A percentile compares a stretch with the other conserved stretches of the same genome.
phyloP scores from a whole-genome alignment of 2,329 filamentous ascomycete species.

The Diplocarpon mali region DNA sequence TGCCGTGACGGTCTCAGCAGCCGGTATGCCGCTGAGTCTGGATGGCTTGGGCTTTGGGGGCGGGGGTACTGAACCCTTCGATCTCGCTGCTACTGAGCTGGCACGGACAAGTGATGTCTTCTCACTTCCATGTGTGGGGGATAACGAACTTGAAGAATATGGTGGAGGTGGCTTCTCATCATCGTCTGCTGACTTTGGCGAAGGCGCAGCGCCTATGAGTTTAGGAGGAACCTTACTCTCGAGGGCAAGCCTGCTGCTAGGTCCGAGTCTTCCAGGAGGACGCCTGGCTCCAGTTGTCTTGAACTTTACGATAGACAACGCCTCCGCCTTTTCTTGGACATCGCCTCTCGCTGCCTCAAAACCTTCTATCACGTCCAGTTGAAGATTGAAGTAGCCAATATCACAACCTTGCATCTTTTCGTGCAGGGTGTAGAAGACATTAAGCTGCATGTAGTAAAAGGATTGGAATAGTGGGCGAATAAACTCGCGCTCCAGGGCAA shows the following conservation, averaged over 20 bases:
- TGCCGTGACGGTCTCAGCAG: constrained; percentile 72
- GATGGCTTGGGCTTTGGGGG: constrained; percentile 75
- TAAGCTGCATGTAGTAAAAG: constrained; percentile 99
- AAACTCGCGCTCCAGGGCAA: constrained; percentile 81
- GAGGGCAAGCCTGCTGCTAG: constrained; percentile 19
- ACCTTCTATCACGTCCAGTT: constrained; percentile 80
- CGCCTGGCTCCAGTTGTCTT: constrained; percentile 69
- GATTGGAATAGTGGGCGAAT: constrained; percentile 96
- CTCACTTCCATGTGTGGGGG: constrained; percentile 12
- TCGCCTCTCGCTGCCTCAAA: constrained; percentile 84
- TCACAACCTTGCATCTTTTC: constrained; percentile 96
- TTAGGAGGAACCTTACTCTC: constrained; percentile 28
- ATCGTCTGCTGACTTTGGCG: constrained; percentile 35
- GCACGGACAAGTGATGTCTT: constrained; percentile 28
- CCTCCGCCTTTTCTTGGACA: constrained; percentile 75
- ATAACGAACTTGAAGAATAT: constrained; percentile 40
- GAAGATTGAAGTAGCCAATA: constrained; percentile 95
- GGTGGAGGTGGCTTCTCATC: constrained; percentile 58
- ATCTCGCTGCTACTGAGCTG: constrained; percentile 50
- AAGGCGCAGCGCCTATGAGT: constrained; percentile 25
- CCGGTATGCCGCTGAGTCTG: constrained; percentile 52
- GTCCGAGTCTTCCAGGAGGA: constrained; percentile 20
- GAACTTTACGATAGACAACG: constrained; percentile 77
- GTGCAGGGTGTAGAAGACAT: constrained; percentile 97
- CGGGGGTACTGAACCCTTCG: constrained; percentile 54